Percentiles rank a stretch among this genome's conserved stretches.
Conservation (phyloP, 345 rosid genomes). For the Orychophragmus violaceus region DNA sequence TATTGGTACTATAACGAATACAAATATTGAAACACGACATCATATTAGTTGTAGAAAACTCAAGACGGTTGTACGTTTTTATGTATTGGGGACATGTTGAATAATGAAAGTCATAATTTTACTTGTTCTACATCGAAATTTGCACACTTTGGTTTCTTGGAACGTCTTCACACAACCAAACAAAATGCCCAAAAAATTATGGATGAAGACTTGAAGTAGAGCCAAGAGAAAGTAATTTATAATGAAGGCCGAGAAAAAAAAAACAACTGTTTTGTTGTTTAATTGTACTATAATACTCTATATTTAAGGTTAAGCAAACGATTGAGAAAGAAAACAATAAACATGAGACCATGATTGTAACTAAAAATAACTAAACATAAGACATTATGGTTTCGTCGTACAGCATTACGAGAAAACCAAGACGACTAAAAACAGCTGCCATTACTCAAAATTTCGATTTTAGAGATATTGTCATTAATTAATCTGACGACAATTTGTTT, state of each 20-base stretch:
- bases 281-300: too few relatives aligned
- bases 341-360: background rate
- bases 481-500: background rate
- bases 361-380: background rate
- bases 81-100: too few relatives aligned
- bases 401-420: slow-evolving; percentile 10
- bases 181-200: background rate
- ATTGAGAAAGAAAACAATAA: background rate
- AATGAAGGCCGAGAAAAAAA: background rate
- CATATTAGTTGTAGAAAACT: too few relatives aligned
- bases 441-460: background rate
- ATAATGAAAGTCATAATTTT: background rate
- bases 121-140: background rate
- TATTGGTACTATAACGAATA: too few relatives aligned
- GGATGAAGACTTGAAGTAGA: background rate
- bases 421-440: slow-evolving; percentile 16
- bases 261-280: too few relatives aligned
- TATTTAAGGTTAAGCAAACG: background rate
- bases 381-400: background rate
- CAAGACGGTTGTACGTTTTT: too few relatives aligned
- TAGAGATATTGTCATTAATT: background rate
- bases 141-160: background rate
- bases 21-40: too few relatives aligned
- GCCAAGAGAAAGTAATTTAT: background rate
- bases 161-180: background rate